Evolutionary conservation across 2,329 filamentous ascomycete genomes (phyloP).

Genomic region (Curvularia verruculosa): DNA sequence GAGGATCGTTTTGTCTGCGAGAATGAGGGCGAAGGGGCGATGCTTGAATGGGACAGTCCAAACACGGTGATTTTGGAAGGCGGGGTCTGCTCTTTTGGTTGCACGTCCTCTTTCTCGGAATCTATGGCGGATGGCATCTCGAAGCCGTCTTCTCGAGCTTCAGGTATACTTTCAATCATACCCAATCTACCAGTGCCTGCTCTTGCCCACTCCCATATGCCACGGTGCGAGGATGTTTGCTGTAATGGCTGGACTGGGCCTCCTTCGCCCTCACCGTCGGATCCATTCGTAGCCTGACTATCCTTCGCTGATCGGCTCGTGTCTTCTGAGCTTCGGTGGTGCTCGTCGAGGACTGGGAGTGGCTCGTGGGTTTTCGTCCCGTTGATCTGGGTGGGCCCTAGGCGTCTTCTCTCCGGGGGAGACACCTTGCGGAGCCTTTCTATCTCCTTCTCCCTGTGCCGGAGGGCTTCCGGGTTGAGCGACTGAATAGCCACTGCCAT

Average conservation of each 20-base stretch:
- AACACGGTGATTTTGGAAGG: conserved; percentile 34
- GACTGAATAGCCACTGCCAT: conserved; percentile 36
- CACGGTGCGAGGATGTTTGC: conserved; percentile 31
- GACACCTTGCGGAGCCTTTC: conserved; percentile 34
- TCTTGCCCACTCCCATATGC: conserved; percentile 46
- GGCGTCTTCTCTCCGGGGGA: conserved; percentile 28
- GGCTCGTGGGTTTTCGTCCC: conserved; percentile 22
- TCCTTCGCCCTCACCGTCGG: conserved; percentile 6
- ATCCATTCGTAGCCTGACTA: conserved; percentile 12
- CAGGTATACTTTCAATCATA: conserved; percentile 31
- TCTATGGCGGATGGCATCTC: conserved; percentile 37
- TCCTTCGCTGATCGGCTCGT: conserved; percentile 33
- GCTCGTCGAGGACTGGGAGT: conserved; percentile 42
- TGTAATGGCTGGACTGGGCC: conserved; percentile 12
- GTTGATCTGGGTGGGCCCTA: conserved; percentile 16
- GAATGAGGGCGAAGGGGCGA: conserved; percentile 32
- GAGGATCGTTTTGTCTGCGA: conserved; percentile 44
- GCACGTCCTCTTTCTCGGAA: conserved; percentile 27
- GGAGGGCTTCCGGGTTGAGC: conserved; percentile 31
- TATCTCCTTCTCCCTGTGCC: conserved; percentile 31
- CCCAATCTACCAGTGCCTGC: conserved; percentile 36
- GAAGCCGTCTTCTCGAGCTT: conserved; percentile 37
- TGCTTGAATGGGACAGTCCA: conserved; percentile 25
- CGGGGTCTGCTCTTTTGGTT: conserved; percentile 15
- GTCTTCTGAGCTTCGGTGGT: conserved; percentile 44